Percentiles rank a stretch among this genome's conserved stretches.
Conservation (phyloP, 2,329 filamentous ascomycete genomes). For the Curvularia verruculosa region DNA sequence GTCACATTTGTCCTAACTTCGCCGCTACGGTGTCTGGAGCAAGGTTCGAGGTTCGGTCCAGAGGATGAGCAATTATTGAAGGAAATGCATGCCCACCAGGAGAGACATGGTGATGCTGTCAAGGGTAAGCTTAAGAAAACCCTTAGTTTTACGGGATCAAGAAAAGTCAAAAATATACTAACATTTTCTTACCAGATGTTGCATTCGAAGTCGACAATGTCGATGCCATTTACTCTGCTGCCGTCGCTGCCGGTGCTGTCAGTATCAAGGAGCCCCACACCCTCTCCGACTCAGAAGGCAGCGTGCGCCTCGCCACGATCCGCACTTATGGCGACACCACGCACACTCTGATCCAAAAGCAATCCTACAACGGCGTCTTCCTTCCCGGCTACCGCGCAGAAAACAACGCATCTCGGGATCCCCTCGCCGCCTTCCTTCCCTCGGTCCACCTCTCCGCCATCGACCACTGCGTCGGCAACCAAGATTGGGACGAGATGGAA, state of each 20-base stretch:
- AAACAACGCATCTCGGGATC: slow-evolving; percentile 50
- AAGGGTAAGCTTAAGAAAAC: slow-evolving; percentile 57
- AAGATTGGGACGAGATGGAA: slow-evolving; percentile 91
- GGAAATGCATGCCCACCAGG: slow-evolving; percentile 82
- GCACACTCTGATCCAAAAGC: slow-evolving; percentile 83
- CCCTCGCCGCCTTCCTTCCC: slow-evolving; percentile 62
- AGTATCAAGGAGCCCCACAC: slow-evolving; percentile 67
- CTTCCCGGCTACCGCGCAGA: slow-evolving; percentile 78
- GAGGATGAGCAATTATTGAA: slow-evolving; percentile 70
- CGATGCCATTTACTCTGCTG: slow-evolving; percentile 75
- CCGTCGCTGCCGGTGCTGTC: slow-evolving; percentile 68
- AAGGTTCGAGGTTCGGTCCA: slow-evolving; percentile 36
- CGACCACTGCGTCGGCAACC: slow-evolving; percentile 97
- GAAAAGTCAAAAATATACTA: background rate
- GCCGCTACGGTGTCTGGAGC: slow-evolving; percentile 65
- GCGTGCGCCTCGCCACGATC: slow-evolving; percentile 77
- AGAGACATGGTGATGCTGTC: slow-evolving; percentile 88
- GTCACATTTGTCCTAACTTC: slow-evolving; percentile 86
- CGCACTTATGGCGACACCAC: slow-evolving; percentile 94
- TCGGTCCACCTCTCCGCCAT: slow-evolving; percentile 71
- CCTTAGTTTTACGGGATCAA: background rate
- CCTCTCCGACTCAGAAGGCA: slow-evolving; percentile 64
- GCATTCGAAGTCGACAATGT: slow-evolving; percentile 94
- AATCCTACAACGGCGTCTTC: slow-evolving; percentile 74
- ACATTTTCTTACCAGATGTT: slow-evolving; percentile 66